Percentiles rank a stretch among this genome's conserved stretches.
These are phyloP conservation scores for Plantago ovata DNA, from an alignment of 257 asterid species.

Conservation along the genomic window DNA sequence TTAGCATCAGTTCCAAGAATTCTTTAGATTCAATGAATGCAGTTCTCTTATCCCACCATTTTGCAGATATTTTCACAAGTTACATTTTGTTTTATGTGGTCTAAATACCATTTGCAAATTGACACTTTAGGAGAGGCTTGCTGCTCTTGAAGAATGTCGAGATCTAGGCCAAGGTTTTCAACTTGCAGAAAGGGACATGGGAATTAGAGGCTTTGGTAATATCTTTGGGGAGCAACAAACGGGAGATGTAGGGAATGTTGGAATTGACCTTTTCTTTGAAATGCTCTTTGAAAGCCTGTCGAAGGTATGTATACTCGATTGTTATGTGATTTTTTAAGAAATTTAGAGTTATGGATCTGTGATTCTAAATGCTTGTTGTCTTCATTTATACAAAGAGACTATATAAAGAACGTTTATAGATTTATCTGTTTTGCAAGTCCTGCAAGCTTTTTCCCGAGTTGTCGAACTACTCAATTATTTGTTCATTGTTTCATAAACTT, in stretches of 20 bases:
- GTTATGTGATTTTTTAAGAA: neutral
- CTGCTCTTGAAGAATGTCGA: constrained; percentile 92
- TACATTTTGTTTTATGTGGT: constrained; percentile 16
- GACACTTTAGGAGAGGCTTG: constrained; percentile 75
- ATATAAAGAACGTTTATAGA: constrained; percentile 5
- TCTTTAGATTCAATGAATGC: constrained; percentile 4
- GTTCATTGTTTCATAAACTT: constrained; percentile 28
- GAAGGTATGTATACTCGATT: constrained; percentile 50
- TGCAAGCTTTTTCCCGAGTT: constrained; percentile 15
- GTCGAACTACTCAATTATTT: constrained; percentile 8
- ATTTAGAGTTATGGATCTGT: neutral
- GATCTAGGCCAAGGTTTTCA: constrained; percentile 97
- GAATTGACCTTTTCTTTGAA: constrained; percentile 98
- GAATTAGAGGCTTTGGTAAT: constrained; percentile 96
- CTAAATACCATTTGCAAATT: constrained; percentile 24
- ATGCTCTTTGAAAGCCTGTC: constrained; percentile 98
- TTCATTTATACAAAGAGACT: neutral
- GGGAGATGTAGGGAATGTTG: constrained; percentile 98
- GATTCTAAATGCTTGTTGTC: constrained; percentile 3
- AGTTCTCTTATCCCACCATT: constrained; percentile 1
- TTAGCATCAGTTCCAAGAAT: constrained; percentile 17
- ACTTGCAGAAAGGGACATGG: constrained; percentile 99
- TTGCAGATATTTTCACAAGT: constrained; percentile 11
- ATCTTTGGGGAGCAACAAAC: constrained; percentile 99
- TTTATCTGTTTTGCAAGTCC: constrained; percentile 10